These are phyloP conservation scores for Lactarius psammicola DNA, from an alignment of 768 basidiomycete genomes.

Conservation along the genomic window DNA sequence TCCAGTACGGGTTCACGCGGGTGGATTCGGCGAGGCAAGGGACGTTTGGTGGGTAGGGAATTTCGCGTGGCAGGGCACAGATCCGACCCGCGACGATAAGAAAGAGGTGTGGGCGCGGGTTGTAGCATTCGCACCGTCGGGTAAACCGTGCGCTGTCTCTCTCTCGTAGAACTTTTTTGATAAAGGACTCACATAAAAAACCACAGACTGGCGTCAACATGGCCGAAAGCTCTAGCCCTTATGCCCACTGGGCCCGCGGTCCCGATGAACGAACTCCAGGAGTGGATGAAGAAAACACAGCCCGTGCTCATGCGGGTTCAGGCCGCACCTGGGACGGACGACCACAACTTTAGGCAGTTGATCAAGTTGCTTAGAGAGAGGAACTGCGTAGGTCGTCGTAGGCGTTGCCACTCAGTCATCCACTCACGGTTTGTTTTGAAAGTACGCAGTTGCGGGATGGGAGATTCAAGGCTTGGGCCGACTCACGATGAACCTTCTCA, in stretches of 20 bases:
- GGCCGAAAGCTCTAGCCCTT: slow-evolving; percentile 25
- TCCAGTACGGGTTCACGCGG: not conserved
- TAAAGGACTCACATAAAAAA: not conserved
- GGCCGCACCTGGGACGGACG: slow-evolving; percentile 16
- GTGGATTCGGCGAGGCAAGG: not conserved
- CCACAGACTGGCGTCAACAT: slow-evolving; percentile 16
- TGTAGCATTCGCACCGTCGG: slow-evolving; percentile 13
- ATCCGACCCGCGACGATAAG: slow-evolving; percentile 22
- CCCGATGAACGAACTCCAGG: slow-evolving; percentile 20
- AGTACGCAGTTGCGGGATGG: slow-evolving; percentile 28
- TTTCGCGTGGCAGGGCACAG: slow-evolving; percentile 24
- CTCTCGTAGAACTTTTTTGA: not conserved
- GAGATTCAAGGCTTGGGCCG: slow-evolving; percentile 20
- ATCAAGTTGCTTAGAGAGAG: slow-evolving; percentile 24
- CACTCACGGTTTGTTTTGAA: not conserved
- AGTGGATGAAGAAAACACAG: slow-evolving; percentile 18
- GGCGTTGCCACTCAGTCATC: not conserved
- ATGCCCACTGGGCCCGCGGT: slow-evolving; percentile 15
- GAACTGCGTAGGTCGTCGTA: slow-evolving; percentile 11
- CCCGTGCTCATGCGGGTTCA: slow-evolving; percentile 19
- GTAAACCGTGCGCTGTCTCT: slow-evolving; percentile 18
- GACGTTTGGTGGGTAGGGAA: slow-evolving; percentile 18
- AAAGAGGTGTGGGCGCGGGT: slow-evolving; percentile 27
- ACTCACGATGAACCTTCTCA: slow-evolving; percentile 20
- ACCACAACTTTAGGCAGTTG: slow-evolving; percentile 15